phyloP scores from a whole-genome alignment of 1,139 yeast species.

The Geotrichum fermentans region DNA sequence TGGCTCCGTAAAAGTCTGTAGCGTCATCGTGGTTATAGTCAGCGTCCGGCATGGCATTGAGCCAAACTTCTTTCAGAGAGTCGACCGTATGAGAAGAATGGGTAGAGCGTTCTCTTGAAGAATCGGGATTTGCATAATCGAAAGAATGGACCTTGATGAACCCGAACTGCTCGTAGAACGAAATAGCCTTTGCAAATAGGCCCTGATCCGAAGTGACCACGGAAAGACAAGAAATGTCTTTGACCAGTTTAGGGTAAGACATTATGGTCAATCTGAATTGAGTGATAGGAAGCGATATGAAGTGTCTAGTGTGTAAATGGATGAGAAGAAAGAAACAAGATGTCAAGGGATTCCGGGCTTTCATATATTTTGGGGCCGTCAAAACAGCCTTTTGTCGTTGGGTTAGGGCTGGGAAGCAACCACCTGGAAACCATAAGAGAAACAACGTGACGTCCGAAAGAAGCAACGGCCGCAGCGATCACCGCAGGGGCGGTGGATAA shows the following conservation, averaged over 20 bases:
- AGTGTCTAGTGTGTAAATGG: not conserved
- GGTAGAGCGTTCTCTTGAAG: conserved; percentile 30
- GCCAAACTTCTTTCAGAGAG: conserved; percentile 30
- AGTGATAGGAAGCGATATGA: not conserved
- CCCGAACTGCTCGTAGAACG: conserved; percentile 56
- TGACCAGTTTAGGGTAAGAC: conserved; percentile 18
- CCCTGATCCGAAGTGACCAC: conserved; percentile 51
- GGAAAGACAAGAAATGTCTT: conserved; percentile 47
- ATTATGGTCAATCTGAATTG: conserved; percentile 1
- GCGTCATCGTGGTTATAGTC: conserved; percentile 14
- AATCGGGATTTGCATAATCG: conserved; percentile 32
- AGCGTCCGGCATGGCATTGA: conserved; percentile 25
- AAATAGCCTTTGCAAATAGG: conserved; percentile 44
- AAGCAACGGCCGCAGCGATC: too few species aligned
- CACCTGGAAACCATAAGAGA: too few species aligned
- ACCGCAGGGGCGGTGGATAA: too few species aligned
- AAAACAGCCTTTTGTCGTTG: too few species aligned
- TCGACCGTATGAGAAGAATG: conserved; percentile 31
- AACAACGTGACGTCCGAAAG: too few species aligned
- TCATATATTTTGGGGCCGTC: too few species aligned
- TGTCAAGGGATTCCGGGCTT: too few species aligned
- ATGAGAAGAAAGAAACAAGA: not conserved
- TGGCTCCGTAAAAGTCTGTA: conserved; percentile 35
- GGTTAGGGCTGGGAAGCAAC: not conserved
- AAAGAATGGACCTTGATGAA: conserved; percentile 47